Evolutionary conservation across 1,139 yeast species (phyloP).

Genomic region (Magnusiomyces clavatus): DNA sequence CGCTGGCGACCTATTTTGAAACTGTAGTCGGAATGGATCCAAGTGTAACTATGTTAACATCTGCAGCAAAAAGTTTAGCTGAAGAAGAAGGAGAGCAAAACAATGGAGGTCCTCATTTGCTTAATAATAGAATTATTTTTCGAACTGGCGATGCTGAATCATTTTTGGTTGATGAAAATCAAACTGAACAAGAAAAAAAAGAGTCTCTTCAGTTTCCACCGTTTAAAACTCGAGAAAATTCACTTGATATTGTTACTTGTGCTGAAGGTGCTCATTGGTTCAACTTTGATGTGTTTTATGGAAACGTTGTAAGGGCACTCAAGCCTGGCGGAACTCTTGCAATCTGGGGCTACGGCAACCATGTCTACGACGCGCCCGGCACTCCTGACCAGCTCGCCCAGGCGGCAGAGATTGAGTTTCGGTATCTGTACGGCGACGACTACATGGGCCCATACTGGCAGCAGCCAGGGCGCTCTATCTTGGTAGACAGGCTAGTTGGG

Average conservation of each 20-base stretch:
- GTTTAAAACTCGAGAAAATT: constrained; percentile 17
- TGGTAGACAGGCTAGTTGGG: constrained; percentile 29
- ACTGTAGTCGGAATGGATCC: constrained; percentile 62
- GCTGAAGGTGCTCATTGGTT: constrained; percentile 85
- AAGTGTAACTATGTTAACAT: constrained; percentile 53
- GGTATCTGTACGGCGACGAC: constrained; percentile 38
- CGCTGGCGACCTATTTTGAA: constrained; percentile 38
- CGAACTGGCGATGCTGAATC: constrained; percentile 4
- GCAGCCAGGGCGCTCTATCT: constrained; percentile 57
- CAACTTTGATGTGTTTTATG: constrained; percentile 45
- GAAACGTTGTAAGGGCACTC: constrained; percentile 43
- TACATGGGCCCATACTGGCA: constrained; percentile 67
- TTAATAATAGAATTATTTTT: constrained; percentile 31
- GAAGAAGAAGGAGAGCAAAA: too few relatives aligned
- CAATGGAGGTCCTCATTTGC: too few relatives aligned
- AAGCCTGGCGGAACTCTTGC: constrained; percentile 59
- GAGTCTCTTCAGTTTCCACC: background rate
- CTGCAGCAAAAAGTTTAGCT: constrained; percentile 29
- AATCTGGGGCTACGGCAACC: constrained; percentile 75
- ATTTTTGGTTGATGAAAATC: constrained; percentile 2
- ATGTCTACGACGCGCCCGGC: constrained; percentile 19
- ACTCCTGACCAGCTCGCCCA: constrained; percentile 24
- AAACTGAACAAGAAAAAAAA: background rate
- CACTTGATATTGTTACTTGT: constrained; percentile 57
- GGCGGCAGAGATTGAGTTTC: constrained; percentile 37